phyloP scores from a whole-genome alignment of 2,329 filamentous ascomycete species.

The Cladosporium phlei region DNA sequence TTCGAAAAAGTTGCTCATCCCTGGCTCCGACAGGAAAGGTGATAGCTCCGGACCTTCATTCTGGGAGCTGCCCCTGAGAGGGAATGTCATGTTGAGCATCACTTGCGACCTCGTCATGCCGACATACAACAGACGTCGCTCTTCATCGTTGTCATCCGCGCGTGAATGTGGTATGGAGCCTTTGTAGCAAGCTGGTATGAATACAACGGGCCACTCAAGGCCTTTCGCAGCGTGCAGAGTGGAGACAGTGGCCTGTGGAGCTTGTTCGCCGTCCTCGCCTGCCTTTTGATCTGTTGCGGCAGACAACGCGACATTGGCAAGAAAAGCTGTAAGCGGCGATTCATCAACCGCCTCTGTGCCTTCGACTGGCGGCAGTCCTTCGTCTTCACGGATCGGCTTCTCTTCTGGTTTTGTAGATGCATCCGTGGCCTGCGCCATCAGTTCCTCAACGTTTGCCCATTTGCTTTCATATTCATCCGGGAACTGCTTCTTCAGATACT shows the following conservation, averaged over 20 bases:
- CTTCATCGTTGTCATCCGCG: constrained; percentile 80
- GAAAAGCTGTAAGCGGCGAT: constrained; percentile 69
- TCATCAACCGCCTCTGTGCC: constrained; percentile 51
- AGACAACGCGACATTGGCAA: constrained; percentile 86
- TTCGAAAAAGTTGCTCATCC: constrained; percentile 51
- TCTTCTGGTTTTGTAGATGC: constrained; percentile 40
- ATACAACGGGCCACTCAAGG: constrained; percentile 92
- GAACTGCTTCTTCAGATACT: constrained; percentile 68
- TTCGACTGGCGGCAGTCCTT: constrained; percentile 62
- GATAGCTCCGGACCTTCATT: constrained; percentile 62
- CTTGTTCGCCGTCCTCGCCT: constrained; percentile 52
- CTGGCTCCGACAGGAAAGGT: constrained; percentile 60
- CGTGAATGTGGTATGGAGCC: constrained; percentile 87
- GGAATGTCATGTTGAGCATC: constrained; percentile 79
- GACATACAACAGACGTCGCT: constrained; percentile 84
- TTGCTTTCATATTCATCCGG: constrained; percentile 70
- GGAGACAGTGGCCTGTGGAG: constrained; percentile 72
- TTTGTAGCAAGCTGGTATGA: constrained; percentile 83
- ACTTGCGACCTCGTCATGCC: constrained; percentile 92
- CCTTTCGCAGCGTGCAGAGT: constrained; percentile 97
- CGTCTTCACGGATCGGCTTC: constrained; percentile 35
- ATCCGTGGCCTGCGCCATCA: constrained; percentile 74
- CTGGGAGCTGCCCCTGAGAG: constrained; percentile 58
- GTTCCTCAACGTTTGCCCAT: constrained; percentile 85
- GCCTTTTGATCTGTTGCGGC: constrained; percentile 67